Evolutionary conservation across 768 basidiomycete genomes (phyloP), one percentile per base, ranked within the genome.

Genomic region (Boletus sensibilis): DNA sequence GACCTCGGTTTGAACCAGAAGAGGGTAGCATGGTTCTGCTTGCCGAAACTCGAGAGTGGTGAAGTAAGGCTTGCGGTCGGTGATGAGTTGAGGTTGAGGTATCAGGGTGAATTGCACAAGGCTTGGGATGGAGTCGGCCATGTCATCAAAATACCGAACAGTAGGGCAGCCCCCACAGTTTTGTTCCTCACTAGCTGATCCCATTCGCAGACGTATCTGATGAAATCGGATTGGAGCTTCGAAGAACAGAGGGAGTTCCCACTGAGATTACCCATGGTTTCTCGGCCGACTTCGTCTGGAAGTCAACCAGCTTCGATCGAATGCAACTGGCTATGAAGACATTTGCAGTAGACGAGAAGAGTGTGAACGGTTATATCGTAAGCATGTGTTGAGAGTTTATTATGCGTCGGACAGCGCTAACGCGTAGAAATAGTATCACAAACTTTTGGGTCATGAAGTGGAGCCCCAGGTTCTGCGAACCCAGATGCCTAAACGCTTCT

Each of bases 271-370:
- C 93, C 0, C 93, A 95, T 68, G 92, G 92, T 64, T 98, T 97
- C 66, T 87, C 92, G 0, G 97, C 89, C n/a, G 97, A 99, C 72
- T 99, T 98, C 67, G 96, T 99, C 5, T 99, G 97, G 97, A 99
- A 99, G 74, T 95, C 94, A 5, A 99, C 97, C 1, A 98, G 96
- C 72, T 99, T 99, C 66, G 97, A 99, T 72, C 82, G 97, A 47
- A 99, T 99, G 97, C 97, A 99, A 70, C 81, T 94, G 34, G 96
- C 97, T 0, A 98, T 99, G 96, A 98, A 98, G 82, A 98, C 95
- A 1, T 99, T 99, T 69, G 97, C 97, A 9, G 90, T 99, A 18
- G 97, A 99, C 64, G 97, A 99, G 74, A 97, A 98, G 80, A 97
- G 94, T 70, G 97, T 99, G 64, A 95, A 92, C 68, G 97, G 96